Conservation (phyloP, 2,329 filamentous ascomycete genomes). For the Pseudocercospora vitis region DNA sequence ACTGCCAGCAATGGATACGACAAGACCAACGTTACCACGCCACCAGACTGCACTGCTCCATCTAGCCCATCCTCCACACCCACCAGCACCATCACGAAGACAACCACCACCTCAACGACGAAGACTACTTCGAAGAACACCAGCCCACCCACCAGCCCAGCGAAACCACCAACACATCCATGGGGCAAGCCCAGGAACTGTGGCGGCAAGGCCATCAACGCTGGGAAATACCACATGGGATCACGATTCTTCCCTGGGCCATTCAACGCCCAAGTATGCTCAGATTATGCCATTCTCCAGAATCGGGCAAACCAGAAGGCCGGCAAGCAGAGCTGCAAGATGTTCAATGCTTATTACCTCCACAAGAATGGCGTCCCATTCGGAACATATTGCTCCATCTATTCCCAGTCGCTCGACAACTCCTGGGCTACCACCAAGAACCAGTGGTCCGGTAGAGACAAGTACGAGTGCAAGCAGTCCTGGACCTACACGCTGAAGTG, state of each 20-base stretch:
- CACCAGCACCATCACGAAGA: background rate
- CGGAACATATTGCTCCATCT: slow-evolving; percentile 33
- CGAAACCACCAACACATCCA: slow-evolving; percentile 11
- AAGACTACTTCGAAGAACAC: background rate
- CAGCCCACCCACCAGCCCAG: background rate
- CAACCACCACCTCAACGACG: slow-evolving; percentile 4
- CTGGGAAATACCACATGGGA: slow-evolving; percentile 26
- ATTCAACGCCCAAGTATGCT: slow-evolving; percentile 33
- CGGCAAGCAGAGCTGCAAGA: slow-evolving; percentile 27
- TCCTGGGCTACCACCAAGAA: slow-evolving; percentile 26
- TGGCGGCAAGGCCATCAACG: slow-evolving; percentile 25
- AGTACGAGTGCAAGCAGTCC: slow-evolving; percentile 27
- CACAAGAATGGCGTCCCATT: slow-evolving; percentile 30
- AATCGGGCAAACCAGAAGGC: slow-evolving; percentile 22
- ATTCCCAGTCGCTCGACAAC: slow-evolving; percentile 20
- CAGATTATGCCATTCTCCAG: slow-evolving; percentile 29
- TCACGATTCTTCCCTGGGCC: slow-evolving; percentile 33
- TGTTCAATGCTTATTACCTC: slow-evolving; percentile 34
- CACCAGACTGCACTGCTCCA: slow-evolving; percentile 15
- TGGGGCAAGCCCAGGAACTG: slow-evolving; percentile 19
- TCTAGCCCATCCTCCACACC: slow-evolving; percentile 6
- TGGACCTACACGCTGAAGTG: slow-evolving; percentile 26
- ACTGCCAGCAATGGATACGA: slow-evolving; percentile 33
- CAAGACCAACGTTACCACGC: slow-evolving; percentile 27
- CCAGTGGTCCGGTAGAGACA: slow-evolving; percentile 20